phyloP scores from a whole-genome alignment of 441 rosid genomes.

The Croton setiger region DNA sequence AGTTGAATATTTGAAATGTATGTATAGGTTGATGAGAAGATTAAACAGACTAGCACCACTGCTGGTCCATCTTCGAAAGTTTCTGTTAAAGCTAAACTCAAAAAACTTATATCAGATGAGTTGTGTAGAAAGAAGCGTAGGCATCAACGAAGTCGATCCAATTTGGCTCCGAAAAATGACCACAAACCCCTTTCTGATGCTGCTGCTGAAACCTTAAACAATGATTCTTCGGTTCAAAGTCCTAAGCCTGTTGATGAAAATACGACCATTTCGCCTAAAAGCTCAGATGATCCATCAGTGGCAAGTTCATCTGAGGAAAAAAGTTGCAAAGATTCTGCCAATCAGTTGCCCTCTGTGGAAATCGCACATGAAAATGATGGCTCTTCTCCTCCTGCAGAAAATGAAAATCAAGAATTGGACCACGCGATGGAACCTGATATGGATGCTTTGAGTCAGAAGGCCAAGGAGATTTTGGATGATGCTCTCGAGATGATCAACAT shows the following conservation, averaged over 20 bases:
- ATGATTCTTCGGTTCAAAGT: constrained; percentile 13
- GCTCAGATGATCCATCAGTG: constrained; percentile 26
- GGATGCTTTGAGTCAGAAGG: constrained; percentile 29
- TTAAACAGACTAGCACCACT: constrained; percentile 12
- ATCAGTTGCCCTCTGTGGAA: neutral
- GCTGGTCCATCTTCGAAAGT: constrained; percentile 28
- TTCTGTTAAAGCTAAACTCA: constrained; percentile 52
- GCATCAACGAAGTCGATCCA: constrained; percentile 40
- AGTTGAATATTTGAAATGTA: constrained; percentile 26
- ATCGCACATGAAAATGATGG: constrained; percentile 14
- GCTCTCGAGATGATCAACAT: constrained; percentile 49
- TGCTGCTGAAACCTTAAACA: constrained; percentile 15
- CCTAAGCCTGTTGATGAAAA: constrained; percentile 14
- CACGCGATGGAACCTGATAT: constrained; percentile 20
- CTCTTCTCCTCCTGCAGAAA: constrained; percentile 16
- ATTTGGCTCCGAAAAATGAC: constrained; percentile 22
- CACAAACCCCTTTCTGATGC: constrained; percentile 18
- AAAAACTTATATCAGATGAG: constrained; percentile 57
- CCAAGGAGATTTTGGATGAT: constrained; percentile 49
- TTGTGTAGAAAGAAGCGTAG: constrained; percentile 43
- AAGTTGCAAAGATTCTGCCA: constrained; percentile 25
- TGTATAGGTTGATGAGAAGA: constrained; percentile 39
- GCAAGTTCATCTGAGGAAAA: constrained; percentile 29
- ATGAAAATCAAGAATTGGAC: constrained; percentile 25
- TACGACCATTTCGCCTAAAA: constrained; percentile 21